Evolutionary conservation across 2,329 filamentous ascomycete genomes (phyloP), one percentile per base, ranked within the genome.

Genomic region (Colletotrichum spaethianum): DNA sequence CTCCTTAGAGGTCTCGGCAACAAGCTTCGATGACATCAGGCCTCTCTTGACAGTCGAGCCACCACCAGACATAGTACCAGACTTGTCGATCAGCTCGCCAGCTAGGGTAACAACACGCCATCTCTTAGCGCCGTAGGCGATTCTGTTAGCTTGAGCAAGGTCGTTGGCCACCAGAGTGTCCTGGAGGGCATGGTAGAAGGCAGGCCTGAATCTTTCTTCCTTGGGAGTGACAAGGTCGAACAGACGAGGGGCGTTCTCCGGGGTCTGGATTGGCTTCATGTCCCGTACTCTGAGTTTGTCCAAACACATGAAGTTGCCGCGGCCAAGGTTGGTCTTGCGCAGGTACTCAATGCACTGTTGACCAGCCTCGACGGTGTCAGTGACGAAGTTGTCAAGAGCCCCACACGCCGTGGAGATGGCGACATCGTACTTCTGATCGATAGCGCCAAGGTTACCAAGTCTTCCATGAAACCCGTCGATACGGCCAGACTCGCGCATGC

Each of bases 331-430:
- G 77, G 98, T 99, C 86, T 98, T 99, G 67, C 96, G 92, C 16
- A 99, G 88, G 79, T 99, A 96, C 79, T 98, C 96, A 74, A 99
- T 98, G 82, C 97, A 99, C 80, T 98, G 95, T 82, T 99, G 96
- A 75, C 95, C 96, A 70, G 95, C 94, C 78, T 98, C 96, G 18
- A 98, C 96, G 0, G 94, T 95, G 77, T 98, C 96, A 0, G 97
- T 97, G 12, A 99, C 96, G 82, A 99, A 95, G 79, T 98, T 98
- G 82, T 99, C 94, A 12, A 99, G 89, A 2, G 93, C 89, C 56
- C 94, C 92, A 76, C 96, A 98, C 14, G 96, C 97, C 0, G 96
- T 99, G 0, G 97, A 99, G 73, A 99, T 98, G n/a, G 96, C 96
- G 53, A 99, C 91, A 78, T 99, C 96, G 81, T 97, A 99, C 82